Conservation (phyloP, 2,329 filamentous ascomycete genomes). For the Aspergillus quadrilineatus region DNA sequence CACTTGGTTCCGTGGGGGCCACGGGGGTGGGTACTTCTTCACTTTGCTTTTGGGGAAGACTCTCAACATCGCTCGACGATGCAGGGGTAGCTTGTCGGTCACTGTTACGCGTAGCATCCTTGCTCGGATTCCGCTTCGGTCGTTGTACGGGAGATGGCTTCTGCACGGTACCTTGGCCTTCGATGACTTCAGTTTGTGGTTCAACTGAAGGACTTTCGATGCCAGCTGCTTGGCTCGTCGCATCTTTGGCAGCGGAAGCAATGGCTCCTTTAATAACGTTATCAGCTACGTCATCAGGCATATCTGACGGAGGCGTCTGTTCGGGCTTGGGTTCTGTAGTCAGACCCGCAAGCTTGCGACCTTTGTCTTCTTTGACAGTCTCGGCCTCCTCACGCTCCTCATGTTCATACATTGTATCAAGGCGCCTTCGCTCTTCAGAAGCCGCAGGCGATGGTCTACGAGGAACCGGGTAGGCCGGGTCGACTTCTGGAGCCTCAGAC, state of each 20-base stretch:
- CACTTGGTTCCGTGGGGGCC: slow-evolving; percentile 8
- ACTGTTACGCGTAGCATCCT: slow-evolving; percentile 22
- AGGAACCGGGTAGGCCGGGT: slow-evolving; percentile 11
- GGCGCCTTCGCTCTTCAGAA: slow-evolving; percentile 29
- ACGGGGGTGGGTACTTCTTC: slow-evolving; percentile 18
- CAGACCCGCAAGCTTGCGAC: not conserved
- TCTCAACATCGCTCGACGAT: slow-evolving; percentile 26
- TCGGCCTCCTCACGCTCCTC: slow-evolving; percentile 33
- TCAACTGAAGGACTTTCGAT: slow-evolving; percentile 23
- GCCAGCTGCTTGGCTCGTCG: slow-evolving; percentile 22
- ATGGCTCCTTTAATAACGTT: slow-evolving; percentile 19
- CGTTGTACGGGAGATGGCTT: slow-evolving; percentile 31
- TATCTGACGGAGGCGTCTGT: not conserved
- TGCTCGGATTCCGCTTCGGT: slow-evolving; percentile 32
- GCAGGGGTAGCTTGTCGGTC: slow-evolving; percentile 21
- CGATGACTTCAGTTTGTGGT: slow-evolving; percentile 29
- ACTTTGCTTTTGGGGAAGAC: slow-evolving; percentile 29
- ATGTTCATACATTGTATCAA: slow-evolving; percentile 41
- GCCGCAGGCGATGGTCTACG: slow-evolving; percentile 26
- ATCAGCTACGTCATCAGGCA: not conserved
- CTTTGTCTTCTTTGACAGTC: not conserved
- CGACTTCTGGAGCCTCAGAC: slow-evolving; percentile 13
- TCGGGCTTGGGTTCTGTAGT: not conserved
- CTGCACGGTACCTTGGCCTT: slow-evolving; percentile 33
- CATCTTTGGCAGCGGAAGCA: slow-evolving; percentile 20